These are phyloP conservation scores for Colletotrichum tropicale DNA, from an alignment of 2,329 filamentous ascomycete species.

Conservation along the genomic window DNA sequence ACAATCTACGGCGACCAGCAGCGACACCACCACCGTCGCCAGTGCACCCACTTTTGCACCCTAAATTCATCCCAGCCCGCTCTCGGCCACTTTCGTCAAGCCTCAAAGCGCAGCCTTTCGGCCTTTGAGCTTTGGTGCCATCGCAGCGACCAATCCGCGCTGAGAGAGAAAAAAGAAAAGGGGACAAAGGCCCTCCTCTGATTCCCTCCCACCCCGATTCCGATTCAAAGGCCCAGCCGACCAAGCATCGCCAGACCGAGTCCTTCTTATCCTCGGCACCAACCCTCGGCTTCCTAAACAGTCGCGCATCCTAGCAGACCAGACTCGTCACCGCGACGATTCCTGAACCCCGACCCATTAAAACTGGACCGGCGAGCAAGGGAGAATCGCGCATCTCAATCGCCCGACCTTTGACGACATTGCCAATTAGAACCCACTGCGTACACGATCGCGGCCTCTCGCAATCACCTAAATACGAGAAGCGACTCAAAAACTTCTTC, in stretches of 20 bases:
- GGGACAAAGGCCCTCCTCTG: conserved; percentile 5
- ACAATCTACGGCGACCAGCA: conserved; percentile 10
- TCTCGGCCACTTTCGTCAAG: conserved; percentile 17
- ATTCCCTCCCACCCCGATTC: neutral
- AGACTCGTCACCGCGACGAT: conserved; percentile 1
- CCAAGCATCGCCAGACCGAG: neutral
- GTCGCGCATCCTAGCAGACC: neutral
- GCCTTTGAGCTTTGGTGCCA: neutral
- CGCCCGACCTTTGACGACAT: conserved; percentile 3
- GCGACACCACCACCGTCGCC: neutral
- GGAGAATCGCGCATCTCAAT: conserved; percentile 18
- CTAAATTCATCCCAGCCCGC: conserved; percentile 16
- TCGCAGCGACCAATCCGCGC: neutral
- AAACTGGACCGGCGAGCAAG: conserved; percentile 17
- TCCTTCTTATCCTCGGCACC: neutral
- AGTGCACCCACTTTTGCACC: neutral
- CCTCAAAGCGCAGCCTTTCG: conserved; percentile 15
- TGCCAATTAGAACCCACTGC: neutral
- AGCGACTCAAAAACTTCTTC: neutral
- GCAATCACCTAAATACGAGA: neutral
- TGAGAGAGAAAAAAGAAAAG: neutral
- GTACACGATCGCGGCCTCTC: neutral
- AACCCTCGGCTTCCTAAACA: neutral
- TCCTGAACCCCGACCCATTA: conserved; percentile 8
- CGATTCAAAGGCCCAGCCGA: neutral